These are phyloP conservation scores for Microthlaspi erraticum DNA, from an alignment of 345 rosid genomes.

Conservation along the genomic window DNA sequence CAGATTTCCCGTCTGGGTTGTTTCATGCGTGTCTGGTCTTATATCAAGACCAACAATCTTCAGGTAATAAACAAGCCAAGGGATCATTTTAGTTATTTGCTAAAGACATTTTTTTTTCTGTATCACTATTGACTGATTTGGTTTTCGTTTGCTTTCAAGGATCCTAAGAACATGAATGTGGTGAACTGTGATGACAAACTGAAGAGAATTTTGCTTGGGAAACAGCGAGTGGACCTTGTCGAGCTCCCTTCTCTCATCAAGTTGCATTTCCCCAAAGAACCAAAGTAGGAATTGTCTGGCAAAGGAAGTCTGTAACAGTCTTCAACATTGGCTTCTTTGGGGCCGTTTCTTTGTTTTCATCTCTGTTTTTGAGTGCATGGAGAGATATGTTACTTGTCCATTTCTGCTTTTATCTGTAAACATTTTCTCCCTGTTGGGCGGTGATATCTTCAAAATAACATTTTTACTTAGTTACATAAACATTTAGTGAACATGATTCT, in stretches of 20 bases:
- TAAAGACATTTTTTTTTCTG: not conserved
- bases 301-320: not conserved
- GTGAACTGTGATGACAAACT: conserved; percentile 83
- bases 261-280: conserved; percentile 75
- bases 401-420: conserved; percentile 3
- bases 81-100: not conserved
- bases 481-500: not conserved
- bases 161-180: conserved; percentile 77
- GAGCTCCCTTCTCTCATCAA: conserved; percentile 88
- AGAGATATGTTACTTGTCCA: conserved; percentile 2
- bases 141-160: conserved; percentile 49
- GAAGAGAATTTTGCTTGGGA: conserved; percentile 73
- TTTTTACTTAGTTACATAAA: conserved; percentile 3
- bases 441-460: conserved; percentile 7
- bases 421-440: too few species aligned
- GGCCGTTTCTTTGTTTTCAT: conserved; percentile 16
- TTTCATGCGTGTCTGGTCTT: conserved; percentile 88
- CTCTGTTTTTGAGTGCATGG: conserved; percentile 20
- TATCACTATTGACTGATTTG: conserved; percentile 16
- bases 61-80: conserved; percentile 53
- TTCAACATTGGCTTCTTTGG: conserved; percentile 8
- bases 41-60: conserved; percentile 86
- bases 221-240: conserved; percentile 71
- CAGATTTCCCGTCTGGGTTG: conserved; percentile 88
- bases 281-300: conserved; percentile 51